Conservation (phyloP, 208 protist species). For the Wallacemonas sp. region DNA sequence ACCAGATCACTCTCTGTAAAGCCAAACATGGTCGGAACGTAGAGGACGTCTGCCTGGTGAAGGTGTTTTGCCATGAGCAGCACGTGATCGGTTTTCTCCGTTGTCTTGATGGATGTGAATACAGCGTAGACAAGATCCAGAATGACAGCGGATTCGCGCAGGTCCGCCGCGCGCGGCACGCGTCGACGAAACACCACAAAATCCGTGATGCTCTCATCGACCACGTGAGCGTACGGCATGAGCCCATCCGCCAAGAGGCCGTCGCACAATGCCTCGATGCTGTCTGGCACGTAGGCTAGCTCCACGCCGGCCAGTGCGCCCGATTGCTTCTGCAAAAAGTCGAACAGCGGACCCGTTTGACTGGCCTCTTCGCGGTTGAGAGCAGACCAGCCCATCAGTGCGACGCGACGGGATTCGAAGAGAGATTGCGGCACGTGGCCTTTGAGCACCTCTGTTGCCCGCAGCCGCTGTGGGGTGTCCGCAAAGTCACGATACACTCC, state of each 20-base stretch:
- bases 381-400: conserved; percentile 18
- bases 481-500: conserved; percentile 75
- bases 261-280: conserved; percentile 31
- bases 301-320: conserved; percentile 24
- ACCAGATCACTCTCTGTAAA: conserved; percentile 79
- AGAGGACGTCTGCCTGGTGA: conserved; percentile 48
- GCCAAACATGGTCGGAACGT: conserved; percentile 73
- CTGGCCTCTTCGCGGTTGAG: conserved; percentile 20
- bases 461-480: conserved; percentile 61
- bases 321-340: conserved; percentile 37
- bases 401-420: conserved; percentile 4
- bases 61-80: conserved; percentile 52
- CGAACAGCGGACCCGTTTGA: conserved; percentile 29
- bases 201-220: conserved; percentile 36
- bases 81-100: conserved; percentile 65
- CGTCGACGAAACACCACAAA: conserved; percentile 65
- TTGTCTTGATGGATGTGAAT: conserved; percentile 50
- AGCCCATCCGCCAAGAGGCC: conserved; percentile 33
- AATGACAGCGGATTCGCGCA: background rate
- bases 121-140: conserved; percentile 61
- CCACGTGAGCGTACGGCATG: conserved; percentile 27
- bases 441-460: conserved; percentile 65
- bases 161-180: conserved; percentile 10
- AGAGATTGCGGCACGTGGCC: conserved; percentile 43
- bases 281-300: conserved; percentile 43